Base-by-base conservation (phyloP, 2,329 filamentous ascomycete species). In the Monosporascus cannonballus region DNA sequence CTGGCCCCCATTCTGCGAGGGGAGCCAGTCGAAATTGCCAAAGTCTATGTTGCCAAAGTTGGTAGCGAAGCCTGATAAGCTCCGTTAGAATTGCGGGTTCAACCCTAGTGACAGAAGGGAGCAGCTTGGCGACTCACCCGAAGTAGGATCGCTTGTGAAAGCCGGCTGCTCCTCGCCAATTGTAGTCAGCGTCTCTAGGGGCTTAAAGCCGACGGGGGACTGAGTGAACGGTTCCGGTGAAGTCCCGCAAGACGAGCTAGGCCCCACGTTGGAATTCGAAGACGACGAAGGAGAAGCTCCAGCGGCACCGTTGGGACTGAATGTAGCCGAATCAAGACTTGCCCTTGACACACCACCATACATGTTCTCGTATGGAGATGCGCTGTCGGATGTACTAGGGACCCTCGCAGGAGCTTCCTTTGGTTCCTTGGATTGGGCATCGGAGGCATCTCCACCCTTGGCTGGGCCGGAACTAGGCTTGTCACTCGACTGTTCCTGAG, bases 1-100 rank as follows among this genome's bases (percentile, higher is more conserved):
- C 58, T 88, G 84, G 52, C 89, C 89, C 53, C 86, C 86, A 62
- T 91, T 93, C 67, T 95, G 89, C 62, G 87, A 85, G 39, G 85
- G 80, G 48, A 94, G 76, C 82, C 87, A 92, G 67, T 89, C 86
- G 61, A 90, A 77, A 60, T 81, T 81, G 60, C 74, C 77, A 54
- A 76, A 70, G 56, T 78, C 76, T 50, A 81, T 72, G 49, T 71
- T 67, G 42, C 67, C 64, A 37, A 75, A 67, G 30, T 70, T 68
- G 18, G 11, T 18, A 27, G 67, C 66, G n/a, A 70, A 65, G 47
- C 68, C 71, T 73, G 53, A 49, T 36, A 8, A 8, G 22, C 24
- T 27, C 14, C 9, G 17, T 9, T 20, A 37, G 27, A 34, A 17
- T 42, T 25, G 6, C 5, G 17, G 38, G 14, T 50, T 24, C 14